Percentiles rank a stretch among this genome's conserved stretches.
Evolutionary conservation across 2,329 filamentous ascomycete species (phyloP).

Genomic region (Pezicula carpinea): DNA sequence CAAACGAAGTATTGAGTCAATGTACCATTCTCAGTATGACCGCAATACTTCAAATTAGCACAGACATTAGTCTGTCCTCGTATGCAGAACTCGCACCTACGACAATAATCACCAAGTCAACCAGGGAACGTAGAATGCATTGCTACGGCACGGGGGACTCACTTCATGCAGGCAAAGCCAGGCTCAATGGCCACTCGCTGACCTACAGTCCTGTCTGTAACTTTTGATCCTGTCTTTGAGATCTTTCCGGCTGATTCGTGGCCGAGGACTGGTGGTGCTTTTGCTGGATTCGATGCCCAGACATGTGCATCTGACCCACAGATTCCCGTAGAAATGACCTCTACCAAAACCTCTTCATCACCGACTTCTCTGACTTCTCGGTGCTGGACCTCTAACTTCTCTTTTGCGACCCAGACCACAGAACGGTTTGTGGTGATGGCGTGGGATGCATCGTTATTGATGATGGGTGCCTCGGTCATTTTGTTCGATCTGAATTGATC

Average conservation of each 20-base stretch:
- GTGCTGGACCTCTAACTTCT: conserved; percentile 7
- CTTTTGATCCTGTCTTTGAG: conserved; percentile 33
- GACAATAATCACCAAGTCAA: background rate
- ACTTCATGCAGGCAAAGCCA: conserved; percentile 36
- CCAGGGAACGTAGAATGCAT: too few relatives aligned
- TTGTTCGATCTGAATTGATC: too few relatives aligned
- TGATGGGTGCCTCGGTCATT: background rate
- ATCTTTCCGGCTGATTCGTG: conserved; percentile 39
- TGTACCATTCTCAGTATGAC: conserved; percentile 63
- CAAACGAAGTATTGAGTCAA: conserved; percentile 56
- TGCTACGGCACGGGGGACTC: background rate
- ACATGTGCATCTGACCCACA: conserved; percentile 57
- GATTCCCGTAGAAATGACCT: conserved; percentile 46
- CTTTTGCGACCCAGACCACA: conserved; percentile 18
- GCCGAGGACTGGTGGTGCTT: conserved; percentile 37
- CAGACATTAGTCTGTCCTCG: conserved; percentile 62
- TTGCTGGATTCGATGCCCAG: conserved; percentile 19
- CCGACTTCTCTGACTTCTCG: conserved; percentile 3
- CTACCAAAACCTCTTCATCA: conserved; percentile 12
- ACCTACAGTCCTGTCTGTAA: conserved; percentile 37
- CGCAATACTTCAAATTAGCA: conserved; percentile 60
- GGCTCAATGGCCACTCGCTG: conserved; percentile 43
- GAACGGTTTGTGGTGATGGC: conserved; percentile 14
- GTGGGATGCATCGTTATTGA: background rate
- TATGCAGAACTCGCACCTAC: conserved; percentile 20